Conservation (phyloP, 768 basidiomycete genomes). For the Gymnopilus dilepis region DNA sequence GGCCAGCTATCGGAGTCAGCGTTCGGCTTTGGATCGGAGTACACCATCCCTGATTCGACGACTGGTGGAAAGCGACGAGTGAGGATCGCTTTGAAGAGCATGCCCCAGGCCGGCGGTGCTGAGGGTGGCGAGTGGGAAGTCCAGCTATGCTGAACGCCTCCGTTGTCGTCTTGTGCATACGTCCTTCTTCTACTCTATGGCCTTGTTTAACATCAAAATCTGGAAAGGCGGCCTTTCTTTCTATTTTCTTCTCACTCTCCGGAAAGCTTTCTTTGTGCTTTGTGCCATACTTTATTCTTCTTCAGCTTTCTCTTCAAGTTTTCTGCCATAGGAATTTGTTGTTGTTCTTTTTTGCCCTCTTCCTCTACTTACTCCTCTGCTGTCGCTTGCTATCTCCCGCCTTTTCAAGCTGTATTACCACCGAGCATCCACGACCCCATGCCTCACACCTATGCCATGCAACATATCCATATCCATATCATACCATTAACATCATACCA, state of each 20-base stretch:
- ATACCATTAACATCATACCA: slow-evolving; percentile 2
- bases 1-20: slow-evolving; percentile 33
- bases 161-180: background rate
- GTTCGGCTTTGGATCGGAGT: slow-evolving; percentile 45
- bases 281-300: slow-evolving; percentile 11
- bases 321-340: slow-evolving; percentile 9
- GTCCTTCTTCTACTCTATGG: slow-evolving; percentile 10
- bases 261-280: background rate
- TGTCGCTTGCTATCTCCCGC: slow-evolving; percentile 19
- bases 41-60: slow-evolving; percentile 37
- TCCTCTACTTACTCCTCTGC: slow-evolving; percentile 16
- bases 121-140: slow-evolving; percentile 85
- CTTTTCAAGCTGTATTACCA: slow-evolving; percentile 14
- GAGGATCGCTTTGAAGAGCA: slow-evolving; percentile 68
- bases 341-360: slow-evolving; percentile 1
- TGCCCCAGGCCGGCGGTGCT: slow-evolving; percentile 58
- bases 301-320: slow-evolving; percentile 1
- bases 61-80: slow-evolving; percentile 56
- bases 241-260: slow-evolving; percentile 10
- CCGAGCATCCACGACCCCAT: slow-evolving; percentile 12
- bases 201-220: background rate
- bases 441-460: slow-evolving; percentile 11
- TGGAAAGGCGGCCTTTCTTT: slow-evolving; percentile 13
- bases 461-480: slow-evolving; percentile 7
- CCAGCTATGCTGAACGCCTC: slow-evolving; percentile 57